Conservation (phyloP, 306 rosid genomes). For the Fragaria iinumae region DNA sequence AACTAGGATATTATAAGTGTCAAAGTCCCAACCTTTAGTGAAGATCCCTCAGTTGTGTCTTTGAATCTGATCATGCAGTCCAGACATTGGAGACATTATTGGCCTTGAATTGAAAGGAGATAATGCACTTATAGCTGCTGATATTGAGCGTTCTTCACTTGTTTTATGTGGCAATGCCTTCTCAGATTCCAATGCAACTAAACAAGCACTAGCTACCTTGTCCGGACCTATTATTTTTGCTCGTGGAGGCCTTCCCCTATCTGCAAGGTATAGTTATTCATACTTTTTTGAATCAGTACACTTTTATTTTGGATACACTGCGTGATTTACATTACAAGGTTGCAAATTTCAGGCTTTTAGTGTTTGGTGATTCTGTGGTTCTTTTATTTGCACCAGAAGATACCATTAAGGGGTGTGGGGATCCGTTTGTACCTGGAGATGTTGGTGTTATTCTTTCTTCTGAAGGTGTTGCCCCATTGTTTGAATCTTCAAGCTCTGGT, state of each 20-base stretch:
- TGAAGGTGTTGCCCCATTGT: conserved; percentile 30
- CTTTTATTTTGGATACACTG: not conserved
- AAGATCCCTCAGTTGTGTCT: not conserved
- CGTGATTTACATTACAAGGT: conserved; percentile 11
- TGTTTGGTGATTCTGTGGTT: conserved; percentile 33
- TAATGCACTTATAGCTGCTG: conserved; percentile 45
- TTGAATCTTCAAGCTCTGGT: conserved; percentile 26
- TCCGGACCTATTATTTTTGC: conserved; percentile 42
- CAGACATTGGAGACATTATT: conserved; percentile 29
- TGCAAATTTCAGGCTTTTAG: conserved; percentile 44
- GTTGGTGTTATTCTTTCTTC: conserved; percentile 47
- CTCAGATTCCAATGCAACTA: conserved; percentile 32
- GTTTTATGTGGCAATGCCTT: conserved; percentile 52
- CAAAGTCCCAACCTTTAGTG: not conserved
- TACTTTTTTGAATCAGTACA: not conserved
- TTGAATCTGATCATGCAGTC: conserved; percentile 27
- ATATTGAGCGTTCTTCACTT: conserved; percentile 43
- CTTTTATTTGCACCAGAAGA: conserved; percentile 42
- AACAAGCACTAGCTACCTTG: conserved; percentile 42
- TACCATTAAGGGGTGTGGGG: conserved; percentile 28
- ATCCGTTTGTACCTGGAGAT: conserved; percentile 40
- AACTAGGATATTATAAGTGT: not conserved
- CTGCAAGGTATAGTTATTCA: conserved; percentile 34
- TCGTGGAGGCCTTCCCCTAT: conserved; percentile 46
- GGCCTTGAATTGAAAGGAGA: conserved; percentile 32